Conservation (phyloP, 306 rosid genomes). For the Hylodesmum podocarpum region DNA sequence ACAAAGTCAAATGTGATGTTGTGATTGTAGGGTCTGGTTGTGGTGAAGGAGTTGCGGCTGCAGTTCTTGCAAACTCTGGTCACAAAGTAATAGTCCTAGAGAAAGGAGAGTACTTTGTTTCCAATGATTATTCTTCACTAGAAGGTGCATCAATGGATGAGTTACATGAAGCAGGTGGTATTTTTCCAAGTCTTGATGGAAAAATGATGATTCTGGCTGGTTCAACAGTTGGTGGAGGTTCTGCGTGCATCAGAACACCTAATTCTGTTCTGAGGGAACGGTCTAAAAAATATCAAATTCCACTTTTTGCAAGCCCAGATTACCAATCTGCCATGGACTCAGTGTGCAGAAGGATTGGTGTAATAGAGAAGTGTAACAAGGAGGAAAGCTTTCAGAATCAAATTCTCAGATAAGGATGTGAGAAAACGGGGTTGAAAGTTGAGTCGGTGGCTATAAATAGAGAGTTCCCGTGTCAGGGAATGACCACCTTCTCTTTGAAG, state of each 20-base stretch:
- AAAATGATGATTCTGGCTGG: conserved; percentile 80
- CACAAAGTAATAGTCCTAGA: conserved; percentile 76
- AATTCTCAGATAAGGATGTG: conserved; percentile 72
- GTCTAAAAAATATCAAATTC: conserved; percentile 64
- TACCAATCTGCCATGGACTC: conserved; percentile 77
- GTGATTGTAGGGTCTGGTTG: conserved; percentile 89
- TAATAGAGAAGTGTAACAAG: conserved; percentile 50
- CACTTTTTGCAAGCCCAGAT: conserved; percentile 54
- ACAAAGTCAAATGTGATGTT: conserved; percentile 85
- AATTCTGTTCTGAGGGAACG: conserved; percentile 67
- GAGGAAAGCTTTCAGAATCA: conserved; percentile 70
- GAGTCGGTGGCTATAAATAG: conserved; percentile 68
- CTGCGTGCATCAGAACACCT: conserved; percentile 85
- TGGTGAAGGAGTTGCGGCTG: conserved; percentile 98
- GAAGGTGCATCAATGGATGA: conserved; percentile 83
- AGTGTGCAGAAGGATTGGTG: conserved; percentile 77
- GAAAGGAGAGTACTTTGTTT: conserved; percentile 81
- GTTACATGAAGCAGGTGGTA: conserved; percentile 68
- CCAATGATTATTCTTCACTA: conserved; percentile 75
- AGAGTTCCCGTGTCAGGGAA: too few relatives aligned
- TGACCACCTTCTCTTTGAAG: too few relatives aligned
- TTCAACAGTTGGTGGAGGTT: conserved; percentile 94
- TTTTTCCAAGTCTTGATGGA: conserved; percentile 63
- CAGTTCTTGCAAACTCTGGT: conserved; percentile 80
- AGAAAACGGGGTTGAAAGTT: conserved; percentile 65